Base-by-base conservation (phyloP, 1,139 yeast species). In the Protomyces pachydermus region DNA sequence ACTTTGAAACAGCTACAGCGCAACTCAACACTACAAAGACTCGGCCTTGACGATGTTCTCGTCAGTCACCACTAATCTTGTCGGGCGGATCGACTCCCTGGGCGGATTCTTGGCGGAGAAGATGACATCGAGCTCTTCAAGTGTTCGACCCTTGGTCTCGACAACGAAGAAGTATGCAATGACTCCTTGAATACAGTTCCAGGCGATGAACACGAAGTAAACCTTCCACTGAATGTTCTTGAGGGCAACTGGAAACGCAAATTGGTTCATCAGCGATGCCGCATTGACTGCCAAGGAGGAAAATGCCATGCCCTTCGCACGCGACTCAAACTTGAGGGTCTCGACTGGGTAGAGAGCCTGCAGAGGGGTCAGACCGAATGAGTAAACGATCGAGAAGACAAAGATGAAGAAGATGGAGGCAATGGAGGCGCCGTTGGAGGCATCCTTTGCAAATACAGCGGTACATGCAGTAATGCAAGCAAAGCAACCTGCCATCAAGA, bases 191-290 rank as follows among this genome's bases (percentile, higher is more conserved):
- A 56, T 37, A 14, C 61, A 65, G 32, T 64, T 34, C 37, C 56
- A 56, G 35, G 58, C 20, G 28, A 57, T 50, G 68, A 71, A 82
- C 6, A 82, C 84, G 68, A 83, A 82, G 72, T 84, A 84, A 75
- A 82, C 84, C 70, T 81, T 82, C 85, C 86, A 83, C 51, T 77
- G 78, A 68, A 84, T 80, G 45, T 81, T 80, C 66, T 79, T 83
- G 83, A 84, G 80, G 39, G 86, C 87, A 70, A 84, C 78, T 5
- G 86, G 82, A 70, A 82, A 82, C 61, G 82, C 84, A 71, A 80
- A 83, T 51, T 82, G 78, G 63, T 79, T 79, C 74, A 74, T 74
- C 32, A 79, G 68, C 14, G 65, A 54, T 51, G 69, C 69, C 20
- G 71, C 70, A 18, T 23, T 34, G 45, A 69, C 57, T 52, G 65